Evolutionary conservation across 2,329 filamentous ascomycete genomes (phyloP), one percentile per base, ranked within the genome.

Genomic region (Phyllachora maydis): DNA sequence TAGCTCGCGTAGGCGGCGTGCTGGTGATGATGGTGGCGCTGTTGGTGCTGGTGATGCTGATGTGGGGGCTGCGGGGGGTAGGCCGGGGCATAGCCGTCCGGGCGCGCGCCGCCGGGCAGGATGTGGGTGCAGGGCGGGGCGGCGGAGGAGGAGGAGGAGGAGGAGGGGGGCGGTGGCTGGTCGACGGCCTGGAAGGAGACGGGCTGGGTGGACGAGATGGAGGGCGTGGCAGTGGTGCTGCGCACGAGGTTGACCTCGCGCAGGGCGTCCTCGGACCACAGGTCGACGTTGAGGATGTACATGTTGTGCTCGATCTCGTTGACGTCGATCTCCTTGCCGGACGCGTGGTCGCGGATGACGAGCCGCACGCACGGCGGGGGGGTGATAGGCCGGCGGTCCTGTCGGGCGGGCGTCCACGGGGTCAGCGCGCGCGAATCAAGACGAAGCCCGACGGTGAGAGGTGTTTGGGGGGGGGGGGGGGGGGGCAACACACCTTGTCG

Each of bases 381-480:
- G 14, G 88, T 95, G 37, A 98, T 93, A 14, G 88, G 88, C 32
- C 88, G 66, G 33, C 88, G 77, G 47, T 98, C 88, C 77, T 91
- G 39, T 26, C 22, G 5, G 23, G 16, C n/a, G n/a, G n/a, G n/a
- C n/a, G n/a, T n/a, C n/a, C n/a, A n/a, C n/a, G n/a, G n/a, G n/a
- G n/a, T n/a, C n/a, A n/a, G n/a, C n/a, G n/a, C n/a, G n/a, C n/a
- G n/a, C n/a, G n/a, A n/a, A n/a, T n/a, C n/a, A n/a, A n/a, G n/a
- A n/a, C n/a, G n/a, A n/a, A n/a, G n/a, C n/a, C n/a, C n/a, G n/a
- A n/a, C n/a, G n/a, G n/a, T n/a, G n/a, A n/a, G n/a, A n/a, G n/a
- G n/a, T n/a, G n/a, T n/a, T n/a, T n/a, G n/a, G n/a, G 16, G 16
- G 16, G 9, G 16, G 16, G 16, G 16, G 18, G 24, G 16, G 26